Conservation (phyloP, 108 stramenopile species). For the Nannochloropsis oceanica region DNA sequence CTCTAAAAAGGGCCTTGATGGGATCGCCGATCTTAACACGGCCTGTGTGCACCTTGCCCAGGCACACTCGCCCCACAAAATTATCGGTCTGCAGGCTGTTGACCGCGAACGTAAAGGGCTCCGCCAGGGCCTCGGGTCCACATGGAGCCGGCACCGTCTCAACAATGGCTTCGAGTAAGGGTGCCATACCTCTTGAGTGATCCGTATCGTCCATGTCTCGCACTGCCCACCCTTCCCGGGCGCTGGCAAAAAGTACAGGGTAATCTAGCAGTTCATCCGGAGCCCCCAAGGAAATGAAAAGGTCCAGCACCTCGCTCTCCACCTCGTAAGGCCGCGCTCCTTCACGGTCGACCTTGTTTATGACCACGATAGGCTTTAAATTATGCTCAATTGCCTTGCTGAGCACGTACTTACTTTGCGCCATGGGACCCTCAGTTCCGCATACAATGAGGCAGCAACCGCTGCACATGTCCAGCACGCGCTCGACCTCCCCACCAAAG, state of each 20-base stretch:
- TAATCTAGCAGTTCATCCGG: conserved; percentile 95
- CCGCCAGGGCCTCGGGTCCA: background rate
- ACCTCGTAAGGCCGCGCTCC: conserved; percentile 72
- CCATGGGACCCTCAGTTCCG: conserved; percentile 89
- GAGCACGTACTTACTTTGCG: conserved; percentile 58
- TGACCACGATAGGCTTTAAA: conserved; percentile 83
- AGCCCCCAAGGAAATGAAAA: conserved; percentile 90
- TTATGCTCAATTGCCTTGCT: conserved; percentile 80
- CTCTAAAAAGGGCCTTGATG: background rate
- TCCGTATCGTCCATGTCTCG: background rate
- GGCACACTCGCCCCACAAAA: conserved; percentile 13
- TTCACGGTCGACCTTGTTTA: conserved; percentile 65
- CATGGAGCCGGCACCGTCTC: conserved; percentile 8
- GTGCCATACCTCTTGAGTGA: conserved; percentile 45
- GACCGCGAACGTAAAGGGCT: conserved; percentile 22
- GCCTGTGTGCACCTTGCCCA: conserved; percentile 19
- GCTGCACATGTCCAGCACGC: conserved; percentile 90
- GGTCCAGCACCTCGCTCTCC: conserved; percentile 87
- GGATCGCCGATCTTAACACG: conserved; percentile 1
- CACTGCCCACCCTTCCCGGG: conserved; percentile 59
- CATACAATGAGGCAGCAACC: conserved; percentile 90
- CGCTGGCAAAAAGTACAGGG: conserved; percentile 82
- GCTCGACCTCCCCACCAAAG: conserved; percentile 97
- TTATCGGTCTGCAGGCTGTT: conserved; percentile 15
- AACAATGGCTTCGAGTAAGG: conserved; percentile 56